These are phyloP conservation scores for Atkinsonella hypoxylon DNA, from an alignment of 2,329 filamentous ascomycete species.

Conservation along the genomic window DNA sequence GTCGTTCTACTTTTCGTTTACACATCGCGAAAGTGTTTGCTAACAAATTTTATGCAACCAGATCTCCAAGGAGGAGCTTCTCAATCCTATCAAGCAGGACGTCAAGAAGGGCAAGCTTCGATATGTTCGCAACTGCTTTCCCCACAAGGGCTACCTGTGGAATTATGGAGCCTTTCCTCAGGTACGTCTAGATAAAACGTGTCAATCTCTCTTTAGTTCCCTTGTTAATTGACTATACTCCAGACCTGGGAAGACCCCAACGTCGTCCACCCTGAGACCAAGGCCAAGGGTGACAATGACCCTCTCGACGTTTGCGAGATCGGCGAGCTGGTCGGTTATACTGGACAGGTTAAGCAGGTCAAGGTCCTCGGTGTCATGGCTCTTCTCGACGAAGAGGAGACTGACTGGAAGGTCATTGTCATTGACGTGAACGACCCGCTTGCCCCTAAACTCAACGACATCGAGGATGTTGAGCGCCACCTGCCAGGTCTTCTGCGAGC, in stretches of 20 bases:
- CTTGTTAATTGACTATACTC: neutral
- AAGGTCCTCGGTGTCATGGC: conserved; percentile 99
- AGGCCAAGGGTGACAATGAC: conserved; percentile 99
- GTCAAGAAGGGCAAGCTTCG: conserved; percentile 99
- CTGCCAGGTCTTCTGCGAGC: conserved; percentile 91
- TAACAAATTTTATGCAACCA: conserved; percentile 26
- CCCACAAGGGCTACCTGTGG: conserved; percentile 99
- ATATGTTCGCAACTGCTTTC: conserved; percentile 99
- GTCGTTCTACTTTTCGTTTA: neutral
- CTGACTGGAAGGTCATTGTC: conserved; percentile 99
- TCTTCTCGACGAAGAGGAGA: conserved; percentile 97
- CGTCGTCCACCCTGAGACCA: conserved; percentile 91
- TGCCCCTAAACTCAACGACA: conserved; percentile 91
- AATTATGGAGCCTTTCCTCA: conserved; percentile 99
- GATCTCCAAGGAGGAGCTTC: conserved; percentile 97
- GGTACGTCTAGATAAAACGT: conserved; percentile 38
- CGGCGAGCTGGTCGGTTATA: conserved; percentile 91
- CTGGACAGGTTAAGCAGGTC: conserved; percentile 97
- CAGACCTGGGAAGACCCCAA: conserved; percentile 99
- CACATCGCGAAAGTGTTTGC: conserved; percentile 5
- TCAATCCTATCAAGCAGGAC: conserved; percentile 99
- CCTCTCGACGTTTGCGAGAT: conserved; percentile 99
- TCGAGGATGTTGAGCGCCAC: conserved; percentile 98
- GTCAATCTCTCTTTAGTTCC: neutral
- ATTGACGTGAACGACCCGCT: conserved; percentile 97